phyloP scores from a whole-genome alignment of 352 stramenopile species.

The Pythium graminicola region DNA sequence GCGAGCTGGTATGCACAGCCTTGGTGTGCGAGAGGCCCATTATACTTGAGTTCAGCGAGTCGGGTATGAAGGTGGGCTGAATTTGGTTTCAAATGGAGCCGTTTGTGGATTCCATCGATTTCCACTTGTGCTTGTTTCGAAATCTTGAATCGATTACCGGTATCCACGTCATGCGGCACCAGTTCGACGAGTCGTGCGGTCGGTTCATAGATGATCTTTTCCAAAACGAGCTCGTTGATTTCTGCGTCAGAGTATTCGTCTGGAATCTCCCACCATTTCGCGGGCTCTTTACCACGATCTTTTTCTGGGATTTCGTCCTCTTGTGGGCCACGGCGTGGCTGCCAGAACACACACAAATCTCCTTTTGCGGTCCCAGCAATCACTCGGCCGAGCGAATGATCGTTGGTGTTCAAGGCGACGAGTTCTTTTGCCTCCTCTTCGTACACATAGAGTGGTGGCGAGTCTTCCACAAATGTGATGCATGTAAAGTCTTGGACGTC shows the following conservation, averaged over 20 bases:
- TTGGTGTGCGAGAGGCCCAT: slow-evolving; percentile 40
- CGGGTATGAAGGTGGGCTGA: slow-evolving; percentile 33
- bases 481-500: slow-evolving; percentile 69
- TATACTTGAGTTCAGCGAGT: slow-evolving; percentile 46
- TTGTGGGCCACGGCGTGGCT: slow-evolving; percentile 37
- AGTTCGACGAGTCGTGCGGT: slow-evolving; percentile 52
- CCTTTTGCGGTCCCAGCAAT: slow-evolving; percentile 57
- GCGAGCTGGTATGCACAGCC: slow-evolving; percentile 38
- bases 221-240: slow-evolving; percentile 53
- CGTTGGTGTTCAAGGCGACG: slow-evolving; percentile 31
- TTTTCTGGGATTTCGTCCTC: slow-evolving; percentile 27
- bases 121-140: slow-evolving; percentile 45
- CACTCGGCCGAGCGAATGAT: slow-evolving; percentile 55
- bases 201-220: slow-evolving; percentile 54
- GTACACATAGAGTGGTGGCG: slow-evolving; percentile 48
- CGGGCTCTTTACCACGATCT: slow-evolving; percentile 35
- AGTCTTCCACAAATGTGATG: slow-evolving; percentile 65
- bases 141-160: slow-evolving; percentile 60
- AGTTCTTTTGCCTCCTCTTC: slow-evolving; percentile 44
- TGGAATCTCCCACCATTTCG: slow-evolving; percentile 73
- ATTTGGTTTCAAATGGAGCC: slow-evolving; percentile 42
- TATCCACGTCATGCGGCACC: slow-evolving; percentile 55
- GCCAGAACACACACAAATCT: slow-evolving; percentile 63
- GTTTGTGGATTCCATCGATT: slow-evolving; percentile 47
- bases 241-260: slow-evolving; percentile 56